Percentiles rank a stretch among this genome's conserved stretches.
These are phyloP conservation scores for Beta corolliflora DNA, from an alignment of 179 eudicot species.

Conservation along the genomic window DNA sequence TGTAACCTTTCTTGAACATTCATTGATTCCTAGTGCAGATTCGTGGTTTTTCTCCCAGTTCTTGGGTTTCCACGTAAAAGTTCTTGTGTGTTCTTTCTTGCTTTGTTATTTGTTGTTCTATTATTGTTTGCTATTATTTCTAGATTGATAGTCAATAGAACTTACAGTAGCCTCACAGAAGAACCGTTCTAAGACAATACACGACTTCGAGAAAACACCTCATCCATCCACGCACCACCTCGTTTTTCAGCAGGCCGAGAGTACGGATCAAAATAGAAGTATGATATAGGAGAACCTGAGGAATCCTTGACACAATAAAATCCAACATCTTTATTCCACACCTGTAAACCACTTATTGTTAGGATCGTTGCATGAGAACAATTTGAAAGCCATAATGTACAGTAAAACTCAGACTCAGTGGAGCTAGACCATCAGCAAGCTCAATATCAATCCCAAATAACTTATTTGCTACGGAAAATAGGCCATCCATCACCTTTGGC, in stretches of 20 bases:
- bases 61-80: too few relatives aligned
- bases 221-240: slow-evolving; percentile 99
- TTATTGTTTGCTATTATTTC: too few relatives aligned
- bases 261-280: slow-evolving; percentile 98
- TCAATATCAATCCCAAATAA: slow-evolving; percentile 73
- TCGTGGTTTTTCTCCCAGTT: too few relatives aligned
- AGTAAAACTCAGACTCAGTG: slow-evolving; percentile 46
- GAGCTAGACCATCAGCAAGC: slow-evolving; percentile 93
- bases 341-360: slow-evolving; percentile 40
- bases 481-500: slow-evolving; percentile 99
- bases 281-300: slow-evolving; percentile 68
- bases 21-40: too few relatives aligned
- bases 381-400: slow-evolving; percentile 7
- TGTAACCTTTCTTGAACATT: too few relatives aligned
- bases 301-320: slow-evolving; percentile 88
- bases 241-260: slow-evolving; percentile 96
- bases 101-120: too few relatives aligned
- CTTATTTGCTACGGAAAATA: slow-evolving; percentile 79
- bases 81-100: too few relatives aligned
- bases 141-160: too few relatives aligned
- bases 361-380: slow-evolving; percentile 17
- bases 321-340: slow-evolving; percentile 87
- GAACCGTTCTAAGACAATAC: slow-evolving; percentile 66
- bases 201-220: slow-evolving; percentile 87
- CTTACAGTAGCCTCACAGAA: slow-evolving; percentile 87